Percentiles rank a stretch among this genome's conserved stretches.
Evolutionary conservation across 441 rosid genomes (phyloP).

Genomic region (Pelargonium fulgidum): DNA sequence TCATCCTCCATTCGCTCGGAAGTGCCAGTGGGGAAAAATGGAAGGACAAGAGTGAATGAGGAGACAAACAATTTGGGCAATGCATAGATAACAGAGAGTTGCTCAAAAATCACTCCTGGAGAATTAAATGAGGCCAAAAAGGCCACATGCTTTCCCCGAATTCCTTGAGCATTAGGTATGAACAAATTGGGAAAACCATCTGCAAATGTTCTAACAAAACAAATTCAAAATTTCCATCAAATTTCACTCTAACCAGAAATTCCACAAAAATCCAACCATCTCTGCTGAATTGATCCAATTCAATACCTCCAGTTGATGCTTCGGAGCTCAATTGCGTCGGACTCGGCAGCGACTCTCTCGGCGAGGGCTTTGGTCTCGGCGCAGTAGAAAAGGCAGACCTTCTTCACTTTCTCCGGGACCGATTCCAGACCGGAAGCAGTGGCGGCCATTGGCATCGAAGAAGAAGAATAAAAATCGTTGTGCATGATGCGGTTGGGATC

Average conservation of each 20-base stretch:
- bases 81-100: slow-evolving; percentile 25
- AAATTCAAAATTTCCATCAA: not conserved
- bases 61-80: slow-evolving; percentile 9
- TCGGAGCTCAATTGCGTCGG: slow-evolving; percentile 79
- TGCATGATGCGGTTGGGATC: slow-evolving; percentile 42
- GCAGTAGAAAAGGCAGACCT: slow-evolving; percentile 66
- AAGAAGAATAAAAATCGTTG: slow-evolving; percentile 24
- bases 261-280: not conserved
- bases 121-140: slow-evolving; percentile 88
- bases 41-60: slow-evolving; percentile 49
- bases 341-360: slow-evolving; percentile 55
- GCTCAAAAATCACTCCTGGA: slow-evolving; percentile 83
- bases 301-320: slow-evolving; percentile 72
- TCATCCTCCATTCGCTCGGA: slow-evolving; percentile 98
- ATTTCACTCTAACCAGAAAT: not conserved
- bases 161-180: slow-evolving; percentile 87
- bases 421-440: slow-evolving; percentile 33
- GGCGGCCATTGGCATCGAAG: slow-evolving; percentile 47
- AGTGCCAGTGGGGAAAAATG: slow-evolving; percentile 92
- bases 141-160: slow-evolving; percentile 86
- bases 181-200: slow-evolving; percentile 38
- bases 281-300: not conserved
- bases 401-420: slow-evolving; percentile 42
- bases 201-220: too few species aligned
- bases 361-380: slow-evolving; percentile 69